Percentiles rank a stretch among this genome's conserved stretches.
Conservation (phyloP, 1,139 yeast genomes). For the Debaryomyces singareniensis region DNA sequence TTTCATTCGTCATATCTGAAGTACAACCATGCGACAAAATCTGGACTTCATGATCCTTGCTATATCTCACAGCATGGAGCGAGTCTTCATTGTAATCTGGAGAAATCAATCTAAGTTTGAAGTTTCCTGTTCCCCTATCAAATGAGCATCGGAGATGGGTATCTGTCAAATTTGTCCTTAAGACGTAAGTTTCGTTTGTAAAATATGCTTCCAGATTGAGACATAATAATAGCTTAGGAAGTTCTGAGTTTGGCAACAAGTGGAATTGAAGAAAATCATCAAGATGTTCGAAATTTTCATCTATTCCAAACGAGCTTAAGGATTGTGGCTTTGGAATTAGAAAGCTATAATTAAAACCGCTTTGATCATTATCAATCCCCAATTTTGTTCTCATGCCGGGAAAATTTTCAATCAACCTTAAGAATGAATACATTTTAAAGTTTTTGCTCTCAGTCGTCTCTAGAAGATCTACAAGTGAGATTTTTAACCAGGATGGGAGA, state of each 20-base stretch:
- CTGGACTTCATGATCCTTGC: slow-evolving; percentile 57
- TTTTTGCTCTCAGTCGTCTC: slow-evolving; percentile 39
- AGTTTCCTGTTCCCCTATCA: slow-evolving; percentile 32
- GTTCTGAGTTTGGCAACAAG: slow-evolving; percentile 52
- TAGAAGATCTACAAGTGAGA: slow-evolving; percentile 49
- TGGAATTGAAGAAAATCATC: slow-evolving; percentile 60
- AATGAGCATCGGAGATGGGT: slow-evolving; percentile 38
- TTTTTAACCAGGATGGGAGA: slow-evolving; percentile 51
- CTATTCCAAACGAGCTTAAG: slow-evolving; percentile 46
- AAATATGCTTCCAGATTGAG: slow-evolving; percentile 7
- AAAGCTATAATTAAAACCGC: slow-evolving; percentile 49
- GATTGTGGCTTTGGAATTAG: slow-evolving; percentile 67
- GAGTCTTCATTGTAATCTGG: neutral
- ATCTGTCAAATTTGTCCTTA: slow-evolving; percentile 31
- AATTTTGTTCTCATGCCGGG: slow-evolving; percentile 21
- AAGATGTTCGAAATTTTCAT: slow-evolving; percentile 37
- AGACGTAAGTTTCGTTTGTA: slow-evolving; percentile 3
- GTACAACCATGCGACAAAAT: slow-evolving; percentile 67
- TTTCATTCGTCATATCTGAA: slow-evolving; percentile 5
- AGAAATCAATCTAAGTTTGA: slow-evolving; percentile 21
- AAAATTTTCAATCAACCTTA: slow-evolving; percentile 38
- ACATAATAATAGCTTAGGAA: slow-evolving; percentile 28
- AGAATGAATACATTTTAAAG: slow-evolving; percentile 31
- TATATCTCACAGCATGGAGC: slow-evolving; percentile 40
- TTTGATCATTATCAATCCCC: slow-evolving; percentile 12